Evolutionary conservation across 2,329 filamentous ascomycete species (phyloP), one percentile per base, ranked within the genome.

Genomic region (Cercospora nicotianae): DNA sequence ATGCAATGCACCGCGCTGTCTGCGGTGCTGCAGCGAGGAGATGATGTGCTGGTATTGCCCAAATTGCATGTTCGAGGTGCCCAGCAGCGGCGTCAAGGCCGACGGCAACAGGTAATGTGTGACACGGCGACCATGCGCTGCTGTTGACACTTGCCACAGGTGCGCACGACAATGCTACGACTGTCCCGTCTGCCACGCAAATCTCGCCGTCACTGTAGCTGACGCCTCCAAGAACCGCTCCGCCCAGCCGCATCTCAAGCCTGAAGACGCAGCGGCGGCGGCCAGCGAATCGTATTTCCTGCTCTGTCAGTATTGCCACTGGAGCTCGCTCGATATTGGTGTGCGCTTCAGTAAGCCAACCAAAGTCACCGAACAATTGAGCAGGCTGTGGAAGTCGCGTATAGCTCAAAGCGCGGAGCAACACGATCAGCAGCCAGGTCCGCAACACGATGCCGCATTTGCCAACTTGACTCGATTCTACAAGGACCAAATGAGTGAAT

Each of bases 11-110:
- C 96, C 98, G 70, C 91, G 95, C 73, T 99, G 95, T 78, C 92
- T 93, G 5, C 86, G 93, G 81, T 99, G 95, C 77, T 91, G 96
- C 64, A 87, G 90, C 59, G 95, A 99, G 78, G 95, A 99, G 81
- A 93, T 97, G 65, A 89, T 96, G 59, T 95, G 92, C 64, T 97
- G 93, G 85, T 99, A 92, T 80, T 99, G 95, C 76, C 95, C 95
- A 5, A 94, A 89, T 78, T 99, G 95, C 78, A 82, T 99, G 66
- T 98, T 99, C 76, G 95, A 99, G 80, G 94, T 97, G 33, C 93
- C 94, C 5, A 96, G 91, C 79, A 96, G 92, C 76, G 93, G 93
- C 76, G 88, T 98, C 57, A 93, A 94, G 80, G 92, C 90, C 74
- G 95, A 99, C 77, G 94, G 94, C 53, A 97, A 97, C 80, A 89